phyloP scores from a whole-genome alignment of 2,329 filamentous ascomycete genomes.

The Xylaria sp. region DNA sequence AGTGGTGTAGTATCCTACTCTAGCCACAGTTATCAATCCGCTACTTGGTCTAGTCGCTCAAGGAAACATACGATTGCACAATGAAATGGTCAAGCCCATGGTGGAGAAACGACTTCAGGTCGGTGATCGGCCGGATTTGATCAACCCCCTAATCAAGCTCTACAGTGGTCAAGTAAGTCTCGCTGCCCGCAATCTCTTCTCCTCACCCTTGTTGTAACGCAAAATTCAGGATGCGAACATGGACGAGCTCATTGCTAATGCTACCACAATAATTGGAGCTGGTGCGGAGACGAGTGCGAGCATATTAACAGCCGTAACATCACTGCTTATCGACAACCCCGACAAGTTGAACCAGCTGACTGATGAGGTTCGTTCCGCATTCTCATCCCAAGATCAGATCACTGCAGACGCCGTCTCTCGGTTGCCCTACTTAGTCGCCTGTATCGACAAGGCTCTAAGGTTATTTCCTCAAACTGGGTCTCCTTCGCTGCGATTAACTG shows the following conservation, averaged over 20 bases:
- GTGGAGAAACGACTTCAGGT: conserved; percentile 7
- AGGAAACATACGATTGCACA: conserved; percentile 9
- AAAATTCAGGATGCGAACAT: conserved; percentile 23
- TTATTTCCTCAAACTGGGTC: conserved; percentile 49
- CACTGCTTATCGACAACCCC: conserved; percentile 52
- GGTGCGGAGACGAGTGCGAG: conserved; percentile 57
- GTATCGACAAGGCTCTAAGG: conserved; percentile 49
- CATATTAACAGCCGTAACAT: conserved; percentile 52
- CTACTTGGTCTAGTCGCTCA: not conserved
- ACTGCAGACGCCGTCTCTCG: conserved; percentile 39
- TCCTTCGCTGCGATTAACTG: conserved; percentile 29
- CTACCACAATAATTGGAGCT: conserved; percentile 51
- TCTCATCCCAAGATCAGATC: conserved; percentile 51
- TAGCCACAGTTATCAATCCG: not conserved
- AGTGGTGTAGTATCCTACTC: not conserved
- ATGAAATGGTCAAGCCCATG: conserved; percentile 14
- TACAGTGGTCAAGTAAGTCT: conserved; percentile 7
- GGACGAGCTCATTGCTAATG: conserved; percentile 23
- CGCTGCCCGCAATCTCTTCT: not conserved
- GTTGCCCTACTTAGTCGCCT: conserved; percentile 49
- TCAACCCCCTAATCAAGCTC: conserved; percentile 17
- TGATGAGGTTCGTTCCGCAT: conserved; percentile 53
- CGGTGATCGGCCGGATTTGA: conserved; percentile 17
- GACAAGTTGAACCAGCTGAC: conserved; percentile 51
- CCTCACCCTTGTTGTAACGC: not conserved